These are phyloP conservation scores for Raphidocelis subcapitata DNA, from an alignment of 139 green algal genomes.

Conservation along the genomic window DNA sequence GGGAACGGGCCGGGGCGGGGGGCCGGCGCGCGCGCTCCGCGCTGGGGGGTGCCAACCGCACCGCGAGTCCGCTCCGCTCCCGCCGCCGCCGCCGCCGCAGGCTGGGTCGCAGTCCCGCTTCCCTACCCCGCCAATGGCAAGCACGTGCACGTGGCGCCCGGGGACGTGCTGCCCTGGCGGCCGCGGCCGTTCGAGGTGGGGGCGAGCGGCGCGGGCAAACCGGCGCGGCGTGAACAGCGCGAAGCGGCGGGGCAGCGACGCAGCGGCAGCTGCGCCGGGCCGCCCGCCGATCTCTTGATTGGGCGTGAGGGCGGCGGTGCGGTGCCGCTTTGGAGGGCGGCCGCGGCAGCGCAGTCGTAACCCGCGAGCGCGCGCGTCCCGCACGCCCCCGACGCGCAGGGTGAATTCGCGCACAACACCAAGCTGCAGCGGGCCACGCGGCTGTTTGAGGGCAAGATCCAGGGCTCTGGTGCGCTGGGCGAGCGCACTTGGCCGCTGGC, in stretches of 20 bases:
- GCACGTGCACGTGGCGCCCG: constrained; percentile 1
- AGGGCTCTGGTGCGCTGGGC: constrained; percentile 14
- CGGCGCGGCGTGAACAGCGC: too few species aligned
- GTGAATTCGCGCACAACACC: constrained; percentile 5
- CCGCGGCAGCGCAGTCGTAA: not conserved
- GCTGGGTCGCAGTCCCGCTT: constrained; percentile 9
- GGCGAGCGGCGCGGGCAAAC: too few species aligned
- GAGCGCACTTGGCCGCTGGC: not conserved
- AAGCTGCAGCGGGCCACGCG: constrained; percentile 1
- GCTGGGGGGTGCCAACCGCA: too few species aligned
- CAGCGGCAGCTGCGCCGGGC: not conserved
- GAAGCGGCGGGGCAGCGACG: not conserved
- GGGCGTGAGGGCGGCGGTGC: not conserved
- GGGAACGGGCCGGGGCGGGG: too few species aligned
- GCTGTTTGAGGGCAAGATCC: constrained; percentile 19
- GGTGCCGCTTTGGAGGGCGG: too few species aligned
- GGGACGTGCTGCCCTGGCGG: constrained; percentile 15
- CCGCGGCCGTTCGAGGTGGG: constrained; percentile 14
- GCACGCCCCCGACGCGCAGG: not conserved
- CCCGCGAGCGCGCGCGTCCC: not conserved
- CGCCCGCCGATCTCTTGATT: not conserved
- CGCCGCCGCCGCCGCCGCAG: not conserved
- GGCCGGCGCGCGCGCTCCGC: too few species aligned
- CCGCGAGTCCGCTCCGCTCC: too few species aligned
- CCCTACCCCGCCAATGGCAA: constrained; percentile 8